Evolutionary conservation across 169 alveolate genomes (phyloP), one percentile per base, ranked within the genome.

Genomic region (Cystoisospora suis): DNA sequence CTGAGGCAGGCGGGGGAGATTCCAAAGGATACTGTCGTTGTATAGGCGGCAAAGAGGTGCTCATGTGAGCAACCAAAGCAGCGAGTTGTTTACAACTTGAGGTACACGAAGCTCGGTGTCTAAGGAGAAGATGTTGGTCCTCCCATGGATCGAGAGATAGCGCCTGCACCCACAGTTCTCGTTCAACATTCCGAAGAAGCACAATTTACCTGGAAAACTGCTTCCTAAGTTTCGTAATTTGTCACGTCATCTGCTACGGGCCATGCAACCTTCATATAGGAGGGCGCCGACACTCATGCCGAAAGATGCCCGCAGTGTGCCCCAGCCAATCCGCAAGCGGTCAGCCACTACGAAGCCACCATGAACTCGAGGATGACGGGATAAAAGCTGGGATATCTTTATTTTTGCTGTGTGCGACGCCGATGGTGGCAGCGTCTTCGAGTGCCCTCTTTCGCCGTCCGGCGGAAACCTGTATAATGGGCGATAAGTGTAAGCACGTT

Each of bases 291-390:
- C 32, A 3, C 86, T 79, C 90, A 89, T 89, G 9, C 93, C 93
- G 3, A 56, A 29, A 0, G 90, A 80, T 3, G 87, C 93, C 38
- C 93, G 81, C 58, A 58, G 58, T 42, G 93, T 34, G 38, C 93
- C 93, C 93, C 93, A 89, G 12, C 93, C 93, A 47, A 75, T 5
- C 1, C 90, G 89, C 40, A 89, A 72, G 47, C 93, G 79, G 40
- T 69, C 69, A 3, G 40, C 56, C 9, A 56, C 15, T 5, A 69
- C 23, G 58, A 72, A 46, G 3, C n/a, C 42, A n/a, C 77, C 77
- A 44, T 44, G 77, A n/a, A 65, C 77, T 17, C 45, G n/a, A 44
- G 77, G 77, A 17, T 65, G 77, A 44, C 40, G 42, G 77, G 34
- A 36, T 36, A 65, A n/a, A 44, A 6, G n/a, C n/a, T n/a, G n/a